Base-by-base conservation (phyloP, 768 basidiomycete genomes). In the Calocera viscosa region DNA sequence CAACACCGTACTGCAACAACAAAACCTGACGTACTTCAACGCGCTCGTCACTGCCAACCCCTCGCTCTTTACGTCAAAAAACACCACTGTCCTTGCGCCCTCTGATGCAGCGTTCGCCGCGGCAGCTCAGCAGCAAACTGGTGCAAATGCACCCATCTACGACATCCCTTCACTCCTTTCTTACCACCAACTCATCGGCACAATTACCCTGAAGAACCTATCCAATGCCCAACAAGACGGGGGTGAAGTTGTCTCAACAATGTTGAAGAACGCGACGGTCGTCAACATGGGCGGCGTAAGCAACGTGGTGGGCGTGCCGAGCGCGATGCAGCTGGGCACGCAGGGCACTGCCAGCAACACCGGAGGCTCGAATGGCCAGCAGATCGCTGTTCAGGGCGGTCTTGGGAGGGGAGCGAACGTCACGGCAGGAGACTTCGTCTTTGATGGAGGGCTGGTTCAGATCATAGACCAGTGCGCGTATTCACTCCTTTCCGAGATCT, bases 241-340 rank as follows among this genome's bases (percentile, higher is more conserved):
- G 5, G 53, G 53, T 8, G 53, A 60, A 19, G 53, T 60, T 10
- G 26, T 60, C 24, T 22, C 24, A 22, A 60, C 53, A 10, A 60
- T 5, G 5, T 26, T 60, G 26, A 60, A 60, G 30, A 60, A 60
- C 19, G 11, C 53, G 24, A 16, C 53, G 26, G 5, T 16, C 14
- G 53, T 60, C 14, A 60, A 60, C 30, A 60, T 60, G 53, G 53
- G 53, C 53, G 53, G 53, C 8, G 26, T 60, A 2, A 60, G 53
- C 53, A 60, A 60, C 22, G 53, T 60, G 14, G 53, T 60, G 14
- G 30, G 53, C 22, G 53, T 60, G 53, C 53, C 53, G 24, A 60
- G 53, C 30, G 53, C 53, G 24, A 32, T 60, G 53, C 24, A 26
- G 26, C 53, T 60, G 11, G 5, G 7, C 8, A 16, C 11, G 53